phyloP scores from a whole-genome alignment of 495 filamentous ascomycete species.

The Penicillium canariense region DNA sequence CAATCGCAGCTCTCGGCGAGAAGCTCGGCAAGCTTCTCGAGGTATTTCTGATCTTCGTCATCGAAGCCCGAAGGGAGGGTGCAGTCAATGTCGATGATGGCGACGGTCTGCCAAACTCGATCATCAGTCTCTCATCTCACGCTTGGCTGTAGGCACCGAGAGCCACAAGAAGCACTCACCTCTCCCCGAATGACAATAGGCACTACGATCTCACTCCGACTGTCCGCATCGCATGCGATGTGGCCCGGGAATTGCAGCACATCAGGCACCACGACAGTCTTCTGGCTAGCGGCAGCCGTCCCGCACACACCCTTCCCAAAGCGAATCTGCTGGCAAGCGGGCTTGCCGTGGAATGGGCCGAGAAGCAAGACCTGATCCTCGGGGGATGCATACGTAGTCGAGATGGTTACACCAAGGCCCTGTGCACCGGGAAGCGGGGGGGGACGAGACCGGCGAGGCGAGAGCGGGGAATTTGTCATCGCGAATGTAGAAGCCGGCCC shows the following conservation, averaged over 20 bases:
- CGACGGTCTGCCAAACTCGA: conserved; percentile 58
- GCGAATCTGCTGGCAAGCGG: conserved; percentile 81
- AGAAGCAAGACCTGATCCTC: conserved; percentile 58
- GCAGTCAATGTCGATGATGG: conserved; percentile 89
- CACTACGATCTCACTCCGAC: conserved; percentile 87
- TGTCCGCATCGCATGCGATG: conserved; percentile 85
- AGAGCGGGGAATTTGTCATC: conserved; percentile 54
- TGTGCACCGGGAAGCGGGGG: conserved; percentile 17
- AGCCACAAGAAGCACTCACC: conserved; percentile 37
- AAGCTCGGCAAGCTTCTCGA: conserved; percentile 69
- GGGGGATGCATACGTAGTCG: conserved; percentile 24
- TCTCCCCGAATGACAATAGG: conserved; percentile 63
- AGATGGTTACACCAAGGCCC: conserved; percentile 19
- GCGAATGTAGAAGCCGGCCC: conserved; percentile 89
- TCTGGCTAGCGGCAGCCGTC: conserved; percentile 59
- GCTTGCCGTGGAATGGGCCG: conserved; percentile 85
- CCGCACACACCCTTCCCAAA: conserved; percentile 85
- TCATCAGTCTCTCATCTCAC: neutral
- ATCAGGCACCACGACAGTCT: conserved; percentile 71
- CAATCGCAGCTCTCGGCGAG: conserved; percentile 72
- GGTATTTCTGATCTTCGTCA: conserved; percentile 61
- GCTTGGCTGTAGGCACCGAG: neutral
- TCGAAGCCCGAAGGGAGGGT: conserved; percentile 69
- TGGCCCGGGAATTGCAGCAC: conserved; percentile 79
- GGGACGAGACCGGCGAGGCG: conserved; percentile 28